Evolutionary conservation across 106 monocot genomes (phyloP), one percentile per base, ranked within the genome.

Genomic region (Chionographis japonica): DNA sequence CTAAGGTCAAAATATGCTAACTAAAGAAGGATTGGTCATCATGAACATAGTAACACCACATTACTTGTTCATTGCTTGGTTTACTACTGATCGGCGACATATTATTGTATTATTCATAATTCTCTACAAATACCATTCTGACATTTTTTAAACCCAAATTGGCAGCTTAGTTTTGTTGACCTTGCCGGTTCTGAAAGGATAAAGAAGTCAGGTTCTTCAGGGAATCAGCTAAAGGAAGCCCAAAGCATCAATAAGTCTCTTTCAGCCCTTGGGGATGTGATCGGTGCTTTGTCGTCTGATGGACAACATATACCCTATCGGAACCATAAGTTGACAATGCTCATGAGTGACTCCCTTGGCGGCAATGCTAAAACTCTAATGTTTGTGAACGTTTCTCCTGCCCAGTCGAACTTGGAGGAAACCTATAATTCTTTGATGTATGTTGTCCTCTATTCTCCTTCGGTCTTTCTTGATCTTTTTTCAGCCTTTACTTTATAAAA

Each of bases 181-280:
- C 93, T 98, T 76, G 98, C 98, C 69, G 98, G 98, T 70, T 98
- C 98, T 38, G 98, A 98, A 68, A 93, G 98, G 67, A 80, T 98
- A 66, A 98, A 98, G 63, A 93, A 93, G 18, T 93, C 93, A 14
- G 93, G 98, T 8, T 85, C 93, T 72, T 64, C 98, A 46, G 98
- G 93, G 9, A 87, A 93, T 57, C 93, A 90, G 50, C 40, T 98
- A 40, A 98, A 93, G 74, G 98, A 98, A 79, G 93, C 98, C 8
- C 98, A 98, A 62, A 98, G 98, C 58, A 98, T 98, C 40, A 98
- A 98, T 60, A 98, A 93, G 65, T 98, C 98, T 16, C 90, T 98
- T 61, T 98, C 98, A 1, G 98, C 98, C 37, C 81, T 98, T 50
- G 98, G 83, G 4, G 98, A 98, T 69, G 98, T 98, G 16, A 98